phyloP scores from a whole-genome alignment of 2,329 filamentous ascomycete genomes.

The Epichloe coenophiala region DNA sequence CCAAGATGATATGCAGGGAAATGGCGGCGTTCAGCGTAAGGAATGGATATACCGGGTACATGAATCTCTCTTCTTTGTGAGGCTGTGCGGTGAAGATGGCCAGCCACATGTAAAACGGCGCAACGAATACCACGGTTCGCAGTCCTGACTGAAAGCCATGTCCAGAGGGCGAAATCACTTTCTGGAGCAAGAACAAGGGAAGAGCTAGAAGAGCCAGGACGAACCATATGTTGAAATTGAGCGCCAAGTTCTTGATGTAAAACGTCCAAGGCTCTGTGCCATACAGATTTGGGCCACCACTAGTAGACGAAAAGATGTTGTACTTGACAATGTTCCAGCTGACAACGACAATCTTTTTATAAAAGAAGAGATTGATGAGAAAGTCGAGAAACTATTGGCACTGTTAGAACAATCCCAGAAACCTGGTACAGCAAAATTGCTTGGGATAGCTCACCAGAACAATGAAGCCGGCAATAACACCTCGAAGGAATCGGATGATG shows the following conservation, averaged over 20 bases:
- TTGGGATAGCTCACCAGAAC: conserved; percentile 45
- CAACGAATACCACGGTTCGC: conserved; percentile 62
- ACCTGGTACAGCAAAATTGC: background rate
- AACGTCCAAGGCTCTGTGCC: conserved; percentile 96
- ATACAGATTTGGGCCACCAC: conserved; percentile 84
- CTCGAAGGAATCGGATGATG: conserved; percentile 50
- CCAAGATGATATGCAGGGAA: conserved; percentile 65
- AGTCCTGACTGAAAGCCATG: conserved; percentile 56
- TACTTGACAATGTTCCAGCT: conserved; percentile 91
- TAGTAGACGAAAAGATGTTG: conserved; percentile 75
- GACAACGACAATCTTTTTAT: conserved; percentile 62
- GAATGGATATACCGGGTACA: conserved; percentile 93
- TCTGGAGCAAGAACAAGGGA: conserved; percentile 64
- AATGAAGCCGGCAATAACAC: conserved; percentile 49
- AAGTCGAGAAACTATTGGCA: conserved; percentile 49
- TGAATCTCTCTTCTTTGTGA: conserved; percentile 96
- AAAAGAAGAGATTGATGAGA: conserved; percentile 69
- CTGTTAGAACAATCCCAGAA: background rate
- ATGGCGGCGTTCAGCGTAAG: conserved; percentile 80
- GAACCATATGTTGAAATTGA: conserved; percentile 97
- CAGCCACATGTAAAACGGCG: conserved; percentile 91
- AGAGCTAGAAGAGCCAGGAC: conserved; percentile 60
- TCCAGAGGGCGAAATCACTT: conserved; percentile 45
- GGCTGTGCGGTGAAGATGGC: conserved; percentile 82
- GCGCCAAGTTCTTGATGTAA: conserved; percentile 76